Percentiles rank a stretch among this genome's conserved stretches.
phyloP scores from a whole-genome alignment of 768 basidiomycete genomes.

The Vararia minispora region DNA sequence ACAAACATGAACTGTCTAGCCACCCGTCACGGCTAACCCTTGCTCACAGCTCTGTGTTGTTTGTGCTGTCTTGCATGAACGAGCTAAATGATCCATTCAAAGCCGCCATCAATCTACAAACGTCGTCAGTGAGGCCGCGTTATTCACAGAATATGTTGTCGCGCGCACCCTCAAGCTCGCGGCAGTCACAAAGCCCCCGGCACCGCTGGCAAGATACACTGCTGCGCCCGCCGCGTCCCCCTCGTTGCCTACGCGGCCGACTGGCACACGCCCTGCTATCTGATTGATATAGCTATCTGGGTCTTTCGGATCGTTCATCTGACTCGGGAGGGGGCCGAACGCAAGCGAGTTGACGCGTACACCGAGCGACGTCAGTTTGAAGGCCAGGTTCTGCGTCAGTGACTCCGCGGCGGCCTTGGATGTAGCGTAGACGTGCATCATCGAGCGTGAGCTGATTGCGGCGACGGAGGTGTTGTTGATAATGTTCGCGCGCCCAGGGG shows the following conservation, averaged over 20 bases:
- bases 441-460: conserved; percentile 4
- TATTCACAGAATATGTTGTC: too few relatives aligned
- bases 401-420: conserved; percentile 9
- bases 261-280: conserved; percentile 5
- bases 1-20: too few relatives aligned
- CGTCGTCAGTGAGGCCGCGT: too few relatives aligned
- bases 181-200: conserved; percentile 13
- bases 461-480: conserved; percentile 13
- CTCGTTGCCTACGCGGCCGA: conserved; percentile 10
- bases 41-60: too few relatives aligned
- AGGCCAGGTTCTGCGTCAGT: conserved; percentile 12
- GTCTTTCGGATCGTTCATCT: conserved; percentile 11
- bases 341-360: conserved; percentile 14
- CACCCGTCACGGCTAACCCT: too few relatives aligned
- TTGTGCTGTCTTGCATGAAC: too few relatives aligned
- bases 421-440: conserved; percentile 7
- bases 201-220: conserved; percentile 9
- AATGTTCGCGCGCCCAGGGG: conserved; percentile 12
- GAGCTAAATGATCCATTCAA: too few relatives aligned
- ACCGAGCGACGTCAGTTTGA: conserved; percentile 12
- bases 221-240: conserved; percentile 11
- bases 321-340: conserved; percentile 11
- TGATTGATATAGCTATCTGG: conserved; percentile 11
- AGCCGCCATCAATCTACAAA: too few relatives aligned
- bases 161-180: too few relatives aligned